phyloP scores from a whole-genome alignment of 2,329 filamentous ascomycete genomes.

The Talaromyces sp. region DNA sequence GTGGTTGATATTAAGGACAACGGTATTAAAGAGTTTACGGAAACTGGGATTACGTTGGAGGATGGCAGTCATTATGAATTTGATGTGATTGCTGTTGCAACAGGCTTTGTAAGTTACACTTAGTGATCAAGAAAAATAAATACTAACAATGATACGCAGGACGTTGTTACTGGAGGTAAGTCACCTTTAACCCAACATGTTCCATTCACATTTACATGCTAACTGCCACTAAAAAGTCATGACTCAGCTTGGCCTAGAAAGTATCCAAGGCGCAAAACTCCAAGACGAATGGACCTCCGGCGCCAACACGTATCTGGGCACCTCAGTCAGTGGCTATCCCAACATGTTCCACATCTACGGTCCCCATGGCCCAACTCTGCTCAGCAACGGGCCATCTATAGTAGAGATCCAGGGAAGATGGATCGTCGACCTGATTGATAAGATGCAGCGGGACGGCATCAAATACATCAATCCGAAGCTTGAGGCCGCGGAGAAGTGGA shows the following conservation, averaged over 20 bases:
- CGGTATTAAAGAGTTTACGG: constrained; percentile 35
- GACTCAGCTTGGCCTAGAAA: constrained; percentile 27
- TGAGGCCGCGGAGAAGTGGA: constrained; percentile 48
- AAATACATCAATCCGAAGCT: constrained; percentile 48
- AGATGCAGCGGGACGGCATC: constrained; percentile 42
- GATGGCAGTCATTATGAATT: constrained; percentile 33
- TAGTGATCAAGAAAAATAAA: constrained; percentile 38
- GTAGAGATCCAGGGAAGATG: constrained; percentile 53
- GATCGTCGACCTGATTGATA: constrained; percentile 48
- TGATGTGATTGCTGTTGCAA: constrained; percentile 37
- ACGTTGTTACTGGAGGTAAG: constrained; percentile 28
- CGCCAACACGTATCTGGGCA: constrained; percentile 37
- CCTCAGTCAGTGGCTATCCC: constrained; percentile 36
- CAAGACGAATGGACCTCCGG: constrained; percentile 31
- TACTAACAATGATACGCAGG: background rate
- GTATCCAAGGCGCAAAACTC: constrained; percentile 22
- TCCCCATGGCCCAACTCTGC: constrained; percentile 50
- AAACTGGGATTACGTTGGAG: constrained; percentile 34
- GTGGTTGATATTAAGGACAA: constrained; percentile 42
- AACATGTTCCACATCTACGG: constrained; percentile 52
- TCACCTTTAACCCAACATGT: background rate
- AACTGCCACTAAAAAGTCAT: constrained; percentile 22
- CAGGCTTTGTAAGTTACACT: constrained; percentile 35
- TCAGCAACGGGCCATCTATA: constrained; percentile 51
- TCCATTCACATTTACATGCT: background rate